Conservation (phyloP, 768 basidiomycete species). For the Tulasnella sp. region DNA sequence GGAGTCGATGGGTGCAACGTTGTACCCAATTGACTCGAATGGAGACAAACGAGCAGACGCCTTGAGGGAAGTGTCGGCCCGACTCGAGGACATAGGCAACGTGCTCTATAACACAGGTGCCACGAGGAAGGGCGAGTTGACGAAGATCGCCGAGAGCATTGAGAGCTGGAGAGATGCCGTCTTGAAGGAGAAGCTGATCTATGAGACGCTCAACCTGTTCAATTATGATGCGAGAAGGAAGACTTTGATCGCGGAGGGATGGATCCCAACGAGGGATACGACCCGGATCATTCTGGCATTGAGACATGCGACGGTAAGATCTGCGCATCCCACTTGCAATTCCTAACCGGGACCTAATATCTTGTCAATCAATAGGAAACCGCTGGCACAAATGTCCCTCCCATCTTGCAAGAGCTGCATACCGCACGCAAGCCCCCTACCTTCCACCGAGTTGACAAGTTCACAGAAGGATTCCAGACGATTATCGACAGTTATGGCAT, state of each 20-base stretch:
- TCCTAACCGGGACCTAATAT: not conserved
- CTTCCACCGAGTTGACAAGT: slow-evolving; percentile 87
- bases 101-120: slow-evolving; percentile 82
- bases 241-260: slow-evolving; percentile 93
- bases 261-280: slow-evolving; percentile 93
- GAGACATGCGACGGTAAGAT: slow-evolving; percentile 76
- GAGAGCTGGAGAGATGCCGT: slow-evolving; percentile 91
- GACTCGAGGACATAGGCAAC: slow-evolving; percentile 83
- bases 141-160: slow-evolving; percentile 73
- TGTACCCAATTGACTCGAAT: slow-evolving; percentile 93
- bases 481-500: slow-evolving; percentile 98
- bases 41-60: slow-evolving; percentile 85
- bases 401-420: slow-evolving; percentile 80
- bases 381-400: slow-evolving; percentile 84
- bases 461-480: slow-evolving; percentile 92
- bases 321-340: slow-evolving; percentile 18
- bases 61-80: slow-evolving; percentile 73
- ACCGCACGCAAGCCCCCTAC: slow-evolving; percentile 92
- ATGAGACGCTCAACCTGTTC: slow-evolving; percentile 89
- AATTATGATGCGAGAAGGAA: slow-evolving; percentile 89
- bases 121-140: slow-evolving; percentile 70
- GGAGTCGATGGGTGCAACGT: slow-evolving; percentile 96
- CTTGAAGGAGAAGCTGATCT: slow-evolving; percentile 89
- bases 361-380: slow-evolving; percentile 44
- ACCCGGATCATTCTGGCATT: slow-evolving; percentile 75